Evolutionary conservation across 352 stramenopile genomes (phyloP), one percentile per base, ranked within the genome.

Genomic region (Phytophthora ohioensis): DNA sequence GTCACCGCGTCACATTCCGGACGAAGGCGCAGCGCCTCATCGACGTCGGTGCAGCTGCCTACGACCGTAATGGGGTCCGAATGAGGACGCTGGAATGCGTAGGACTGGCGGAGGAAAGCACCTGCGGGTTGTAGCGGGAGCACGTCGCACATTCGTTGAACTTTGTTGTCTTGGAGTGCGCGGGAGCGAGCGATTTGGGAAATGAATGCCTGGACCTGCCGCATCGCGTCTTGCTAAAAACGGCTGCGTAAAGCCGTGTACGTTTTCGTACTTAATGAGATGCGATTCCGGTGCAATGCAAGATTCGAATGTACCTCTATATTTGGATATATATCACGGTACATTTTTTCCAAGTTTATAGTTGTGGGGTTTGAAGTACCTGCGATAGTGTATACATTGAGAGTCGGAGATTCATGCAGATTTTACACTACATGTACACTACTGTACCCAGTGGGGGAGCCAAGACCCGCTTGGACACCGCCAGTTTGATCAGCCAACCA

Each of bases 41-140:
- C 67, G 34, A 79, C 67, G 39, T 79, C 67, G 13, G 57, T 67
- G 38, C 72, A 79, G 38, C 54, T 76, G 21, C 67, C 67, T 35
- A 74, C 67, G 31, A 71, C 43, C 11, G 58, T 30, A 15, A 73
- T 67, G 15, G 57, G 67, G 58, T 76, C 32, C 9, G 71, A 71
- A 15, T 52, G 49, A 27, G 32, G 59, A 15, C 31, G 52, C 34
- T 52, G 47, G 32, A 55, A 41, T 15, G 47, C 63, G 21, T 63
- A 42, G 21, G 43, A 31, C 56, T 71, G 67, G 30, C 60, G 65
- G 45, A 80, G 68, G 46, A 82, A 80, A 51, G 71, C 67, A 57
- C 75, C 75, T 47, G 75, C 75, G 34, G 75, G 75, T 34, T 82
- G 75, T 17, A 82, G 71, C 27, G 41, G 62, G 27, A 66, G 49